Percentiles rank a stretch among this genome's conserved stretches.
Conservation (phyloP, 1,284 basidiomycete genomes). For the Inonotus hispidus region DNA sequence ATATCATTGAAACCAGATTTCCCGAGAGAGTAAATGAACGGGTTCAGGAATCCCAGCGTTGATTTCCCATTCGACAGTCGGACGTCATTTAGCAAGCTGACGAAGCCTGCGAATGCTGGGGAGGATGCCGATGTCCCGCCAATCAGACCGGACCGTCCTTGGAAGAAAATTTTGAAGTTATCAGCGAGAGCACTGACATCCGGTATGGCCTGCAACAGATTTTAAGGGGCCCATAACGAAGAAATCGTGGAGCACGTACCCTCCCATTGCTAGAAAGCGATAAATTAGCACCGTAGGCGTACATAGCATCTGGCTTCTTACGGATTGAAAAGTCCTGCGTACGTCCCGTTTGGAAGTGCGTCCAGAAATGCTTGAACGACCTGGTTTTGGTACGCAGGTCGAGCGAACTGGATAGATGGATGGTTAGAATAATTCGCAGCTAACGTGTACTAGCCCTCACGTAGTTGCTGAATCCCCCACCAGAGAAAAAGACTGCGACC, state of each 20-base stretch:
- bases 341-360: slow-evolving; percentile 41
- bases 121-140: slow-evolving; percentile 56
- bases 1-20: slow-evolving; percentile 45
- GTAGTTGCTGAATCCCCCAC: slow-evolving; percentile 65
- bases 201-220: slow-evolving; percentile 39
- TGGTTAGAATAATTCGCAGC: neutral
- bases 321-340: slow-evolving; percentile 54
- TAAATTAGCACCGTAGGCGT: neutral
- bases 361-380: slow-evolving; percentile 40
- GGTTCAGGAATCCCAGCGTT: slow-evolving; percentile 57
- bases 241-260: neutral
- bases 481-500: slow-evolving; percentile 49
- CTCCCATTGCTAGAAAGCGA: slow-evolving; percentile 12
- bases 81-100: slow-evolving; percentile 59
- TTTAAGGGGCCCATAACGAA: neutral
- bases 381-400: slow-evolving; percentile 48
- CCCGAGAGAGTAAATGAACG: slow-evolving; percentile 43
- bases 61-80: slow-evolving; percentile 38
- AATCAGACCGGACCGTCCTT: slow-evolving; percentile 29
- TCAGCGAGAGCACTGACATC: slow-evolving; percentile 58
- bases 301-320: slow-evolving; percentile 15
- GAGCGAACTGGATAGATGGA: slow-evolving; percentile 37
- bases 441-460: slow-evolving; percentile 28
- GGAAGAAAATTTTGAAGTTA: slow-evolving; percentile 36
- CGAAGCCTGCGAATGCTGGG: slow-evolving; percentile 50